Evolutionary conservation across 495 filamentous ascomycete species (phyloP).

Genomic region (Filosporella fistucella): DNA sequence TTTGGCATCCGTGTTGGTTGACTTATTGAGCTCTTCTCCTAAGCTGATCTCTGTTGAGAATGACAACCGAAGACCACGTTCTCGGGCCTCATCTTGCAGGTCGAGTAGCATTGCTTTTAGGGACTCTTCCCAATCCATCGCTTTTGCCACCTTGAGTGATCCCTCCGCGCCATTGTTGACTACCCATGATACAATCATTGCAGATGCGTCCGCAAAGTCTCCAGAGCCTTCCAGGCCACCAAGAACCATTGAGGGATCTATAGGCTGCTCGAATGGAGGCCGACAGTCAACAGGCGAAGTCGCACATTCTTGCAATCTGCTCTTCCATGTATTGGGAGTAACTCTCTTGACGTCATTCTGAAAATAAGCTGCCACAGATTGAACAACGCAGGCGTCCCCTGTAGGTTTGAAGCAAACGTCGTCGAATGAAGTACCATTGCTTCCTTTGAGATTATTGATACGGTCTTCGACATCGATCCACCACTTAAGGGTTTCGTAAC

Average conservation of each 20-base stretch:
- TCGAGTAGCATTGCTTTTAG: slow-evolving; percentile 65
- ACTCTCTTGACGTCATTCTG: slow-evolving; percentile 57
- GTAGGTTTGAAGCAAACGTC: slow-evolving; percentile 94
- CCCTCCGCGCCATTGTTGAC: slow-evolving; percentile 80
- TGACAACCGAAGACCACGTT: slow-evolving; percentile 76
- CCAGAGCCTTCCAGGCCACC: slow-evolving; percentile 69
- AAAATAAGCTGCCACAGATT: slow-evolving; percentile 86
- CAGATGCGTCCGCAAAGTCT: slow-evolving; percentile 49
- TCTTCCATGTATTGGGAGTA: slow-evolving; percentile 61
- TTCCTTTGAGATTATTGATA: slow-evolving; percentile 63
- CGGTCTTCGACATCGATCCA: slow-evolving; percentile 88
- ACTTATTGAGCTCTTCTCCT: slow-evolving; percentile 92
- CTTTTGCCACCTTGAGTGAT: slow-evolving; percentile 58
- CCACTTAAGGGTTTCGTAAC: slow-evolving; percentile 84
- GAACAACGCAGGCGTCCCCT: slow-evolving; percentile 84
- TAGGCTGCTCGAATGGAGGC: slow-evolving; percentile 79
- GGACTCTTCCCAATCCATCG: slow-evolving; percentile 84
- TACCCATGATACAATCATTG: slow-evolving; percentile 93
- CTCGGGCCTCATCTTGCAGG: slow-evolving; percentile 74
- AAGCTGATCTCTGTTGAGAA: slow-evolving; percentile 93
- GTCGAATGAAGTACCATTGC: slow-evolving; percentile 59
- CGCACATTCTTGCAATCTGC: slow-evolving; percentile 63
- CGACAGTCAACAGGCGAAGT: slow-evolving; percentile 77
- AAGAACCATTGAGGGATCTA: slow-evolving; percentile 79
- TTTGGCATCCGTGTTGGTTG: slow-evolving; percentile 94